Base-by-base conservation (phyloP, 1,284 basidiomycete genomes). In the Apiotrichum laibachii region DNA sequence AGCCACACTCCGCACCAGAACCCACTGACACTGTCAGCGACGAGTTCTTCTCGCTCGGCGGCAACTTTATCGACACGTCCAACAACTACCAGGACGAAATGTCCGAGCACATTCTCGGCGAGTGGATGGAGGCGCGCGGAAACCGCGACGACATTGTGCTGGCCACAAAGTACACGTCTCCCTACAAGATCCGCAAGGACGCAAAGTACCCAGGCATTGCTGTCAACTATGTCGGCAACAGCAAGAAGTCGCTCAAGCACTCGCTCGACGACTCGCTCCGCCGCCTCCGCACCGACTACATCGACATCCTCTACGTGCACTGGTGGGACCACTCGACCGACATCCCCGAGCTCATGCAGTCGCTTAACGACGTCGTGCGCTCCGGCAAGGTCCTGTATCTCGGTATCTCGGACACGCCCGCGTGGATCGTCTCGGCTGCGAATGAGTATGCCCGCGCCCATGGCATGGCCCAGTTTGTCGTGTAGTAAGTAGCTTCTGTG, bases 351-450 rank as follows among this genome's bases (percentile, higher is more conserved):
- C 59, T 81, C 48, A 80, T 81, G 80, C 72, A 76, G 54, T 62
- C 68, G 5, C 68, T 81, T 44, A 71, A 81, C 64, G 64, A 69
- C 53, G 66, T 79, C 42, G 77, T 81, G 55, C 59, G 62, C 40
- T 53, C 57, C 8, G 78, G 80, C 46, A 77, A 80, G 55, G 78
- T 80, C 11, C 67, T 80, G 18, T 80, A 81, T 65, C 73, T 79
- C 26, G 79, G 77, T 37, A 71, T 79, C 19, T 72, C 68, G 48
- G 81, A 84, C 57, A 81, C 80, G 9, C 84, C 84, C 0, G 83
- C 85, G 0, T 85, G 83, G 83, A 68, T 85, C 42, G 83, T 85
- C 33, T 64, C 80, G 13, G 77, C 78, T 9, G 82, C 81, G 31
- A 85, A 85, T 69, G 77, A 79, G 53, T 85, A 85, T 61, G 85